Evolutionary conservation across 345 rosid genomes (phyloP), one percentile per base, ranked within the genome.

Genomic region (Erucastrum elatum): DNA sequence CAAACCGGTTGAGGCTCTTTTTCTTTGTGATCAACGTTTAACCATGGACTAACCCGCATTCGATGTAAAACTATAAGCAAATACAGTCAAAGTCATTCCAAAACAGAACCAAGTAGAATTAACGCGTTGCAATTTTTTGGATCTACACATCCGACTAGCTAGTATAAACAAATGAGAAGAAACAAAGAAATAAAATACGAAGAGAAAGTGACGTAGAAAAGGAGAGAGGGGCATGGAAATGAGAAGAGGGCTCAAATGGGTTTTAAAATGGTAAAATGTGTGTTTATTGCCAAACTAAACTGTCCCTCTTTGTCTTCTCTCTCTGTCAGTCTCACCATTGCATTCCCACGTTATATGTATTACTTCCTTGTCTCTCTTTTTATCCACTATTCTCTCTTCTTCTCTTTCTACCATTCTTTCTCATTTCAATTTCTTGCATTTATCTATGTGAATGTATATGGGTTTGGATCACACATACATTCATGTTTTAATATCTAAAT

Each of bases 231-330:
- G 34, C 76, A 71, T 64, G 41, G 44, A 64, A 77, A 77, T 1
- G 49, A 66, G 74, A 74, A 37, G 79, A 74, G 79, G 79, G 82
- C 71, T 80, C 80, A 80, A 80, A 76, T 80, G 68, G 83, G 83
- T 79, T 70, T 80, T 75, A 3, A 68, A 74, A 80, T 80, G 66
- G 72, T 72, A 75, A 46, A 80, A 39, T 75, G 63, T 70, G 76
- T 80, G 80, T 80, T 75, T 56, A 80, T 75, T 27, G 73, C 83
- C 83, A 75, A 80, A 75, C 77, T 75, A 75, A 70, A 64, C 76
- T 75, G 83, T 75, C 83, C 80, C 77, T 80, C 77, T 70, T 75
- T 75, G 76, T 65, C 83, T 75, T 71, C 80, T 71, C 73, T 65
- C 70, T 75, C 56, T 80, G 72, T 80, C 83, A 70, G 80, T 65